Conservation (phyloP, 2,329 filamentous ascomycete genomes). For the Aspergillus persii region DNA sequence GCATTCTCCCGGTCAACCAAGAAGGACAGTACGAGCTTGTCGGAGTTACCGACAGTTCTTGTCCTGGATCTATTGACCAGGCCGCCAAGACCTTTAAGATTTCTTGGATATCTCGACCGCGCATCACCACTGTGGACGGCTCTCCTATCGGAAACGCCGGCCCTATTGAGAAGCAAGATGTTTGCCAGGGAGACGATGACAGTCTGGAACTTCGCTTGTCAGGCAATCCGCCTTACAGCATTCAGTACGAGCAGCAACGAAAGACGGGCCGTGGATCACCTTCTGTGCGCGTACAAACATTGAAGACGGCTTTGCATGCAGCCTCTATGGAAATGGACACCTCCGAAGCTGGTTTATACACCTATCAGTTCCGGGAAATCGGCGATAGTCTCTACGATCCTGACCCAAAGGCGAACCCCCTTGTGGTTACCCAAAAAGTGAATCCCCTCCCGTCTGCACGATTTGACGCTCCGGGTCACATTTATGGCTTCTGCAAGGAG, state of each 20-base stretch:
- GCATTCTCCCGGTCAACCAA: conserved; percentile 62
- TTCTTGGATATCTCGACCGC: conserved; percentile 79
- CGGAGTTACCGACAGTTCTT: conserved; percentile 73
- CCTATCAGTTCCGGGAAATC: conserved; percentile 80
- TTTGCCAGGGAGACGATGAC: conserved; percentile 94
- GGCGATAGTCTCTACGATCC: conserved; percentile 83
- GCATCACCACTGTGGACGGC: conserved; percentile 58
- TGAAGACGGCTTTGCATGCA: conserved; percentile 73
- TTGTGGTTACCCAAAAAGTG: conserved; percentile 77
- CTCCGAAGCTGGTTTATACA: conserved; percentile 74
- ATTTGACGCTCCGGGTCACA: conserved; percentile 83
- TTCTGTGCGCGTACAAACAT: conserved; percentile 64
- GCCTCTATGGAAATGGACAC: conserved; percentile 86
- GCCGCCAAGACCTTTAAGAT: conserved; percentile 74
- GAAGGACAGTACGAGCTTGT: conserved; percentile 78
- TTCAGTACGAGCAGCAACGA: conserved; percentile 77
- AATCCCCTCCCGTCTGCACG: conserved; percentile 77
- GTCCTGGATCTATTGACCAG: conserved; percentile 75
- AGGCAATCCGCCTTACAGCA: conserved; percentile 77
- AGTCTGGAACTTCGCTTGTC: conserved; percentile 76
- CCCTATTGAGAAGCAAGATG: conserved; percentile 69
- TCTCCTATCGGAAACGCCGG: conserved; percentile 50
- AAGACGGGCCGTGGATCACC: conserved; percentile 65
- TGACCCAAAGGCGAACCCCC: conserved; percentile 62
- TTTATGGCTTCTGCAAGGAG: conserved; percentile 91